Base-by-base conservation (phyloP, 352 stramenopile genomes). In the Phytopythium vexans region DNA sequence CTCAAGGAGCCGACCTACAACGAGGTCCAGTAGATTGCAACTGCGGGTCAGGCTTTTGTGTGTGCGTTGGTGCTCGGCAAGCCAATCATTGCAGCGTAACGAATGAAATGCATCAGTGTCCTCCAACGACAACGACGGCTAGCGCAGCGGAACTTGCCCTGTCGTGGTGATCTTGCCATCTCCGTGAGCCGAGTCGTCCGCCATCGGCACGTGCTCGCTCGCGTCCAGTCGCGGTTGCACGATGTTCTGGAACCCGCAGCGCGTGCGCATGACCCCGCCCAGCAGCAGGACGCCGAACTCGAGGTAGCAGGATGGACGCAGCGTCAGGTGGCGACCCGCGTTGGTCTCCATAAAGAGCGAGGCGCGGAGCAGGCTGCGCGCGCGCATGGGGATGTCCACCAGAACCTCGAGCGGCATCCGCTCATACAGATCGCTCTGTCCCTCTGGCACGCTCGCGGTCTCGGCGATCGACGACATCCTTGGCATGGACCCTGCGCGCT, bases 191-290 rank as follows among this genome's bases (percentile, higher is more conserved):
- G 3, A 37, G 41, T 14, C 42, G 11, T 34, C 52, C 0, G n/a
- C 32, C 27, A 8, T 41, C 0, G 40, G 27, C 8, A 41, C 41
- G 36, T 74, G 67, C 10, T 68, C 57, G 27, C 52, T 21, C 6
- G 36, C 46, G 21, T 61, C 57, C 35, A 77, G 42, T 15, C 68
- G 51, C 16, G 76, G 67, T 37, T 82, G 67, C 5, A 78, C 71
- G 33, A 80, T 52, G 35, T 74, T 61, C 7, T 70, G 37, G 42
- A 88, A 88, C 6, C 77, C 77, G 32, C 60, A 61, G 31, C 69
- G 59, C 21, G 69, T 75, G 12, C 62, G 65, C 34, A 74, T 60
- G 14, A 44, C 59, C 7, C 54, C 58, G 8, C 60, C 57, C 8
- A 52, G 42, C 21, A 76, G 49, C 38, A 82, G 58, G 35, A 86